Conservation (phyloP, 805 yeast genomes). For the Yarrowia phangngaensis region DNA sequence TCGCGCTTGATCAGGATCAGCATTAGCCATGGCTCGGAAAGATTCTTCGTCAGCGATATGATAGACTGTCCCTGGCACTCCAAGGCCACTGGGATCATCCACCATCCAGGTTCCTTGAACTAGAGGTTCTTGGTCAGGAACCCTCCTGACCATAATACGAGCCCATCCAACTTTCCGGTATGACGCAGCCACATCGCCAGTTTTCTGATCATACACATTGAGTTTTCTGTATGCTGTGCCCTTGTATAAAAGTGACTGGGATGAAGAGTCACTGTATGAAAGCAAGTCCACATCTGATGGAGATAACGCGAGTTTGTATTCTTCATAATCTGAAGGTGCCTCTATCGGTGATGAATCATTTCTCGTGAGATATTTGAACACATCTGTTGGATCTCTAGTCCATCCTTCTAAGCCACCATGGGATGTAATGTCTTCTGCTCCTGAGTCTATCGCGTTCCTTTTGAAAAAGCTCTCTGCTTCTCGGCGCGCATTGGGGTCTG, state of each 20-base stretch:
- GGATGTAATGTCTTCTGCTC: slow-evolving; percentile 1
- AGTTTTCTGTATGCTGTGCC: slow-evolving; percentile 36
- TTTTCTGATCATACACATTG: slow-evolving; percentile 24
- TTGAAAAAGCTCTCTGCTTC: slow-evolving; percentile 21
- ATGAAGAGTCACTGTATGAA: background rate
- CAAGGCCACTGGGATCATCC: slow-evolving; percentile 36
- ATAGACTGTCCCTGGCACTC: slow-evolving; percentile 35
- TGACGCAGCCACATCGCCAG: slow-evolving; percentile 27
- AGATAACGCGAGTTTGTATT: slow-evolving; percentile 22
- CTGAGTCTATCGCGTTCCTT: slow-evolving; percentile 3
- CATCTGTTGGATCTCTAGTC: slow-evolving; percentile 14
- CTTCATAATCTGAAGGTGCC: slow-evolving; percentile 6
- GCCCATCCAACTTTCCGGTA: slow-evolving; percentile 39
- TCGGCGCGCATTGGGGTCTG: slow-evolving; percentile 20
- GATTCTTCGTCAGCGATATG: slow-evolving; percentile 31
- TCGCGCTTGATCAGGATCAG: slow-evolving; percentile 24
- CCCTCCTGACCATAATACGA: slow-evolving; percentile 33
- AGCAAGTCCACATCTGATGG: slow-evolving; percentile 29
- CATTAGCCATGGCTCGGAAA: slow-evolving; percentile 19
- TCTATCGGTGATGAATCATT: slow-evolving; percentile 9
- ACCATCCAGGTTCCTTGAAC: slow-evolving; percentile 38
- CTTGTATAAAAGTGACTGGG: slow-evolving; percentile 28
- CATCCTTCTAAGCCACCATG: slow-evolving; percentile 5
- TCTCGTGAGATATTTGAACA: slow-evolving; percentile 20
- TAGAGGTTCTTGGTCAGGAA: slow-evolving; percentile 27